Evolutionary conservation across 176 grass and related monocot species (phyloP), one percentile per base, ranked within the genome.

Genomic region (Echinochloa phyllopogon): DNA sequence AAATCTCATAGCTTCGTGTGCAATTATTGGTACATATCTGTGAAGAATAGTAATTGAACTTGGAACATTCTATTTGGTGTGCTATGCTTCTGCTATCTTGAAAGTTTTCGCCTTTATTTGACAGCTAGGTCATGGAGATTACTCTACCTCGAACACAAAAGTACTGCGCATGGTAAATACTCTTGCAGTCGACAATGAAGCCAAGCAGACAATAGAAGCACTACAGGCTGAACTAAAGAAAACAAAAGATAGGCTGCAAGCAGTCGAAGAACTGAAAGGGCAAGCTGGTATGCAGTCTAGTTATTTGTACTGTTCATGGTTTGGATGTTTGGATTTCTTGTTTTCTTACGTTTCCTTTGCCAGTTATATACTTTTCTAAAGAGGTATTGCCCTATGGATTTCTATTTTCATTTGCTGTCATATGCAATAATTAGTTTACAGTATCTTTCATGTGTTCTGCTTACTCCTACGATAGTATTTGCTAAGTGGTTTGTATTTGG

Each of bases 111-210:
- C 86, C 52, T 88, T 88, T 88, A 80, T 72, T 84, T 42, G 60
- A 90, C 82, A 98, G 96, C 78, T 98, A 70, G 91, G 96, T 64
- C 96, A 98, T 89, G 96, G 93, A 72, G 96, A 98, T 92, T 98
- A 98, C 69, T 94, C 89, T 81, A 82, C 85, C 61, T 87, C 91
- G 43, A 98, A 84, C 87, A 98, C 96, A 80, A 98, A 98, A 90
- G 93, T 98, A 74, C 79, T 98, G 83, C 82, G 93, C 27, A 98
- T 98, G 96, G 83, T 98, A 41, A 98, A 98, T 89, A 98, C 96
- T 80, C 82, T 98, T 71, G 93, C 89, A 58, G 83, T 98, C 18
- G 96, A 98, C 62, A 94, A 82, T 89, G 96, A 98, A 92, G 82
- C 96, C 75, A 98, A 98, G 74, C 93, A 94, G 83, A 98, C 96